Evolutionary conservation across 306 rosid genomes (phyloP), one percentile per base, ranked within the genome.

Genomic region (Quillaja saponaria): DNA sequence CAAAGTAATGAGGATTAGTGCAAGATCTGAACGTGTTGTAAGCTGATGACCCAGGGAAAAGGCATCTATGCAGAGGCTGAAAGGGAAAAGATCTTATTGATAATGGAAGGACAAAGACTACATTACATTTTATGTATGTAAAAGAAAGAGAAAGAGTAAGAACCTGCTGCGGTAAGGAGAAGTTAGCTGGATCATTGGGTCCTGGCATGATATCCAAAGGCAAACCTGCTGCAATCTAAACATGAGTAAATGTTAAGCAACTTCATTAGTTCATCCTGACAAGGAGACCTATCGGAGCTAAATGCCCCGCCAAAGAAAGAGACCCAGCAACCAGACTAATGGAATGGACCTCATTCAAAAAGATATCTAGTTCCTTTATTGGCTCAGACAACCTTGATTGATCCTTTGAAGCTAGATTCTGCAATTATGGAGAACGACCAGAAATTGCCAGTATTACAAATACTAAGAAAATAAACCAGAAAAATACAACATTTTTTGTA

Each of bases 171-270:
- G 98, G 98, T 38, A 92, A 81, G 58, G 95, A 41, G 77, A 80
- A 89, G 69, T 86, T 92, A 14, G 98, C 84, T 25, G 98, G 98
- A 71, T 92, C 98, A 55, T 67, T 60, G 18, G 87, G 75, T 68
- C 98, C 98, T 12, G 98, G 98, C 96, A 92, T 92, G 81, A 92
- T 86, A 79, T 92, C 98, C 66, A 92, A 48, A 53, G 95, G 81
- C 82, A 92, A 71, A 63, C 89, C 84, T 41, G 87, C 95, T 56
- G 84, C 79, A 69, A 91, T 80, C 97, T 91, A 73, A 66, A 67
- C 49, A 77, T 11, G 72, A 31, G 66, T 57, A 57, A 64, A 59
- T 33, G 19, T 35, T 79, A 74, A 71, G 71, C 67, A 68, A 49
- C 28, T 71, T 40, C 44, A 39, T 63, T 5, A 37, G 40, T 37